Base-by-base conservation (phyloP, 148 eudicot genomes). In the Pharnaceum exiguum region DNA sequence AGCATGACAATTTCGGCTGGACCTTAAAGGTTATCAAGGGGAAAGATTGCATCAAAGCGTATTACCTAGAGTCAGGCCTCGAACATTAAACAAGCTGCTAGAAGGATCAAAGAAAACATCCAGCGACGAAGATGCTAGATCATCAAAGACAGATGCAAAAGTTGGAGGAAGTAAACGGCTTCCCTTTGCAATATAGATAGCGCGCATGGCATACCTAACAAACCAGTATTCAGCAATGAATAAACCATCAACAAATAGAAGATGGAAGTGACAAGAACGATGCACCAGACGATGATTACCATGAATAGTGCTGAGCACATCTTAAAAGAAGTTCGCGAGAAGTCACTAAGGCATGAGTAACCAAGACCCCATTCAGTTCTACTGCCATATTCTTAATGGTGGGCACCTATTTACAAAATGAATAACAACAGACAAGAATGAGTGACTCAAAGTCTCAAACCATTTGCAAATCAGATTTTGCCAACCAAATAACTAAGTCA, bases 31-130 rank as follows among this genome's bases (percentile, higher is more conserved):
- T 13, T 54, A 43, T 7, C 22, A 8, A 11, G 39, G 40, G 28
- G 57, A 22, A 45, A 50, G 57, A 16, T 26, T 25, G 33, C 47
- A 29, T 42, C 27, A 52, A 21, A 46, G 65, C 29, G 3, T 9
- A 19, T 39, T 75, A 94, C 99, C 99, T 67, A 89, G 69, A 26
- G 96, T 94, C 46, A 94, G 80, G 49, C 99, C 99, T 50, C 82
- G 91, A 60, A 89, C 80, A 77, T 83, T 84, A 27, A 81, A 63
- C 77, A 77, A 55, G 75, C 75, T 88, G 68, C 81, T 86, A 44
- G 96, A 86, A 60, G 99, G 96, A 72, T 94, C 99, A 80, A 94
- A 94, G 70, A 83, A 94, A 52, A 83, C 95, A 78, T 94, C 99
- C 24, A 94, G 82, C 53, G 96, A 89, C 39, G 99, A 94, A 15